A percentile compares a stretch with the other conserved stretches of the same genome.
phyloP scores from a whole-genome alignment of 2,329 filamentous ascomycete species.

The Talaromyces sp. region DNA sequence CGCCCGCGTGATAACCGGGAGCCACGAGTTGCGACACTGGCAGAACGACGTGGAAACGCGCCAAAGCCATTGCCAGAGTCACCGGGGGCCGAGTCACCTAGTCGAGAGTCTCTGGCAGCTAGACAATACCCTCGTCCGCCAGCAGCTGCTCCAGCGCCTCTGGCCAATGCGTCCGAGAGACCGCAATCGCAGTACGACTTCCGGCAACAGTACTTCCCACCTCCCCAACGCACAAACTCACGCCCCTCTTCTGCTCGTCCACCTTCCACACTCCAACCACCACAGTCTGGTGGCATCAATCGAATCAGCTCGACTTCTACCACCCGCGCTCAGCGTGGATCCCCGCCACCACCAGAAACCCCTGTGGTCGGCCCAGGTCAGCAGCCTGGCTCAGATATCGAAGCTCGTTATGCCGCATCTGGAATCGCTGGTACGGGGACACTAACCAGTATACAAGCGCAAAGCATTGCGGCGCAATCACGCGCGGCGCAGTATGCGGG shows the following conservation, averaged over 20 bases:
- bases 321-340: constrained; percentile 86
- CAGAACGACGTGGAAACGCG: constrained; percentile 73
- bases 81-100: constrained; percentile 72
- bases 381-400: constrained; percentile 78
- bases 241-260: constrained; percentile 13
- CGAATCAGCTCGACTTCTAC: constrained; percentile 81
- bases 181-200: constrained; percentile 56
- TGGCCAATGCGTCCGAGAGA: constrained; percentile 28
- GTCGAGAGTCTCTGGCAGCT: constrained; percentile 80
- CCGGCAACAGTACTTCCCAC: constrained; percentile 66
- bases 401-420: constrained; percentile 86
- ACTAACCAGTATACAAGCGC: constrained; percentile 71
- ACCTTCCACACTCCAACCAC: constrained; percentile 47
- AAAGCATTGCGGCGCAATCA: constrained; percentile 81
- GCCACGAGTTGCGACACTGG: constrained; percentile 63
- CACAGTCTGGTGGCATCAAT: constrained; percentile 50
- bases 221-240: constrained; percentile 43
- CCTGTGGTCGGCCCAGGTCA: constrained; percentile 74
- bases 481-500: constrained; percentile 76
- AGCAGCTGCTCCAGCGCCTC: constrained; percentile 35
- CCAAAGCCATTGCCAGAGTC: constrained; percentile 84
- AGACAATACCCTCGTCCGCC: constrained; percentile 53
- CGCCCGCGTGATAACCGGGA: constrained; percentile 54
- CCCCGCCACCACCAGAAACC: constrained; percentile 92
- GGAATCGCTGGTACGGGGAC: constrained; percentile 87